Evolutionary conservation across 805 yeast species (phyloP).

Genomic region (Starmerella riodocensis): DNA sequence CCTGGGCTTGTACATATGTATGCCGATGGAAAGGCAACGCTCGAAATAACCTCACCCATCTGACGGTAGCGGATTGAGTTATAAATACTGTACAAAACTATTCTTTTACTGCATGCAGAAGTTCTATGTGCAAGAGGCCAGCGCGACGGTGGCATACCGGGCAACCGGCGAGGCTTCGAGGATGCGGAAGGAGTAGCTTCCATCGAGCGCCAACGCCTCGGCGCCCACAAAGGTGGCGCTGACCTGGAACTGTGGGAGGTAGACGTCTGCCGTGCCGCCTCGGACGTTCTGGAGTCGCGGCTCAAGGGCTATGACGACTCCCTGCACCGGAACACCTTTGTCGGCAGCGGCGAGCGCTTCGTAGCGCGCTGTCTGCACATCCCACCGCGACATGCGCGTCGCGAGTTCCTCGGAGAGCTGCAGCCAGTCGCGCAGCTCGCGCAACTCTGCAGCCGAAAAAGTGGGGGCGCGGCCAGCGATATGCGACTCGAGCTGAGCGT

Average conservation of each 20-base stretch:
- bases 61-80: no score
- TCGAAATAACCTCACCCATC: no score
- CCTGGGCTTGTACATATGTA: no score
- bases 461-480: conserved; percentile 23
- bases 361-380: neutral
- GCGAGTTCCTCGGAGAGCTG: conserved; percentile 1
- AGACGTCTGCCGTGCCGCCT: neutral
- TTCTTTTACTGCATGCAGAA: neutral
- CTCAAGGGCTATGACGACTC: neutral
- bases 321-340: neutral
- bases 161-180: neutral
- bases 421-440: conserved; percentile 1
- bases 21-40: no score
- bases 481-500: conserved; percentile 52
- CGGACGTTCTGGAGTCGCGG: neutral
- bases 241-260: neutral
- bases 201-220: neutral
- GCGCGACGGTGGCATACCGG: neutral
- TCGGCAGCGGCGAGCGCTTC: neutral
- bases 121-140: neutral
- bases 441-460: conserved; percentile 8
- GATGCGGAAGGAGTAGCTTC: neutral
- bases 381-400: neutral
- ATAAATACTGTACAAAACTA: neutral
- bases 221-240: neutral